These are phyloP conservation scores for Cercospora berteroae DNA, from an alignment of 2,329 filamentous ascomycete species.

Conservation along the genomic window DNA sequence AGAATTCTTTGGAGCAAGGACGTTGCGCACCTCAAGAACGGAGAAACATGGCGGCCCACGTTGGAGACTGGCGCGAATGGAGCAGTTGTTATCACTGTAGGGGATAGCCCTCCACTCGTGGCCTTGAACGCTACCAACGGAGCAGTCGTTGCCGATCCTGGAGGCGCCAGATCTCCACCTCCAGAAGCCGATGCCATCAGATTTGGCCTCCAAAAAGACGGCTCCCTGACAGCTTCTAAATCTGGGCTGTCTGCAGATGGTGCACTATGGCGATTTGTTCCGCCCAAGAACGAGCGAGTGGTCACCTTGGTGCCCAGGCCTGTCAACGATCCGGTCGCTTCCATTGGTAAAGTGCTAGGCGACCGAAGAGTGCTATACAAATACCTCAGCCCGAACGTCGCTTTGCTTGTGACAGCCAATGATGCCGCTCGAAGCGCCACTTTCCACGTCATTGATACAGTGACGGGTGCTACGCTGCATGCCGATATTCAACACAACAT, in stretches of 20 bases:
- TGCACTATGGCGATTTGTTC: constrained; percentile 67
- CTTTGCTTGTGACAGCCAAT: constrained; percentile 69
- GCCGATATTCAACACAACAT: constrained; percentile 69
- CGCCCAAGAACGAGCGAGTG: constrained; percentile 65
- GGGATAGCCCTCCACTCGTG: constrained; percentile 54
- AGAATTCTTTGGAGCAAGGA: constrained; percentile 72
- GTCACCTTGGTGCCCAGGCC: constrained; percentile 66
- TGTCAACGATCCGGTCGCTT: constrained; percentile 81
- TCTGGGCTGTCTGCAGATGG: constrained; percentile 15
- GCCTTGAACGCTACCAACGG: constrained; percentile 37
- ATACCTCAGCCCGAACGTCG: constrained; percentile 84
- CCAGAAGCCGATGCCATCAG: constrained; percentile 17
- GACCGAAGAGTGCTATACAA: constrained; percentile 96
- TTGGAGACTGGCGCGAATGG: constrained; percentile 42
- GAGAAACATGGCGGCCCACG: constrained; percentile 53
- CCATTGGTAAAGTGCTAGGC: constrained; percentile 89
- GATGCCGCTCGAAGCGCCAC: constrained; percentile 60
- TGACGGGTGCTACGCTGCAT: constrained; percentile 78
- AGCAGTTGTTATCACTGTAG: constrained; percentile 23
- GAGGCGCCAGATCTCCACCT: constrained; percentile 5
- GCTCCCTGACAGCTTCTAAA: constrained; percentile 31
- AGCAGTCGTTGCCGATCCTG: constrained; percentile 18
- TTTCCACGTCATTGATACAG: constrained; percentile 78
- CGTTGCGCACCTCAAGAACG: constrained; percentile 57
- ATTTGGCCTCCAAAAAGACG: constrained; percentile 30